phyloP scores from a whole-genome alignment of 2,329 filamentous ascomycete genomes.

The Colletotrichum karsti region DNA sequence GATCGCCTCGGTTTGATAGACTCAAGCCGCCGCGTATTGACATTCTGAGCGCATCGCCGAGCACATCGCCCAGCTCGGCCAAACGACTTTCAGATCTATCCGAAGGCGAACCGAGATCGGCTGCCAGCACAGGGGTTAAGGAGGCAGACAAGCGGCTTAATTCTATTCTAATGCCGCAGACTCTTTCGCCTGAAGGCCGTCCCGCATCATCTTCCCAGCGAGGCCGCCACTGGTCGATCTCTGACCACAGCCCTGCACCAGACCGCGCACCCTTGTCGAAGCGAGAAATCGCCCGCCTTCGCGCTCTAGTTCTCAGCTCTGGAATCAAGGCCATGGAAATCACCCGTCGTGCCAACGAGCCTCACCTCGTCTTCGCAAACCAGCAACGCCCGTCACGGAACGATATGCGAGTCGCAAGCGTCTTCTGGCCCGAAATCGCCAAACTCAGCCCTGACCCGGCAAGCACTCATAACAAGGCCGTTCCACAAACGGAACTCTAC shows the following conservation, averaged over 20 bases:
- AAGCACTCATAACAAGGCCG: constrained; percentile 41
- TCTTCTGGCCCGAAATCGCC: constrained; percentile 54
- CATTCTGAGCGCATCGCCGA: constrained; percentile 50
- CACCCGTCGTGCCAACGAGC: constrained; percentile 67
- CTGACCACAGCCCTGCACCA: constrained; percentile 47
- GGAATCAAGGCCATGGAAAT: constrained; percentile 93
- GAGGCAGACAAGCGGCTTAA: constrained; percentile 46
- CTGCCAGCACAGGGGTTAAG: constrained; percentile 38
- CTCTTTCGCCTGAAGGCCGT: constrained; percentile 29
- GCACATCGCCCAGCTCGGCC: constrained; percentile 40
- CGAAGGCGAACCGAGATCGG: constrained; percentile 46
- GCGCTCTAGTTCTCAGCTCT: constrained; percentile 79
- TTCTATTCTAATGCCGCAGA: constrained; percentile 37
- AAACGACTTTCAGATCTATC: constrained; percentile 45
- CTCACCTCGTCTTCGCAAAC: constrained; percentile 33
- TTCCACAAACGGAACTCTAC: constrained; percentile 56
- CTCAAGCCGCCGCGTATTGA: constrained; percentile 61
- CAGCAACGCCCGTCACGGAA: background rate
- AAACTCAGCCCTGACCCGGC: constrained; percentile 46
- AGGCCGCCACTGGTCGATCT: constrained; percentile 60
- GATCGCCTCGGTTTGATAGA: constrained; percentile 54
- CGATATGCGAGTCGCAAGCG: constrained; percentile 39
- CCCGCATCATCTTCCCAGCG: constrained; percentile 30
- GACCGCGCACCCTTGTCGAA: constrained; percentile 60
- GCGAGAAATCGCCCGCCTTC: constrained; percentile 83